A percentile compares a stretch with the other conserved stretches of the same genome.
These are phyloP conservation scores for Spencermartinsiella ligniputridi DNA, from an alignment of 1,139 yeast species.

Conservation along the genomic window DNA sequence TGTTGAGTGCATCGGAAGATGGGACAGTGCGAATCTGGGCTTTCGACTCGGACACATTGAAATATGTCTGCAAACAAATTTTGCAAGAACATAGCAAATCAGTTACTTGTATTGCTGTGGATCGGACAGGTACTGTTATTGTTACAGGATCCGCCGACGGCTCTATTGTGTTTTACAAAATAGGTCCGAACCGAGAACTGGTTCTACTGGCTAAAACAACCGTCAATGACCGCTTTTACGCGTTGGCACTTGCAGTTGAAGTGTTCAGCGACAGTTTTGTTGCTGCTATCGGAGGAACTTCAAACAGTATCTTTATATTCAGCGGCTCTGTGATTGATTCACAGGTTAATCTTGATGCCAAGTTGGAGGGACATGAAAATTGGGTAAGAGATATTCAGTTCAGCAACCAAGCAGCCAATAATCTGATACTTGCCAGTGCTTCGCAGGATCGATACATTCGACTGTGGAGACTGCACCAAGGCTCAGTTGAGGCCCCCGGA, in stretches of 20 bases:
- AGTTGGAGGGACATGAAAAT: constrained; percentile 83
- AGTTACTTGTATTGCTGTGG: constrained; percentile 45
- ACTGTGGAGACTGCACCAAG: constrained; percentile 68
- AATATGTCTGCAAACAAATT: constrained; percentile 30
- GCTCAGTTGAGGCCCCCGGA: constrained; percentile 35
- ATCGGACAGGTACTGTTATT: constrained; percentile 36
- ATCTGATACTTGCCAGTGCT: constrained; percentile 70
- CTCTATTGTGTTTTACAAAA: constrained; percentile 46
- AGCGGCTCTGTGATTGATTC: constrained; percentile 23
- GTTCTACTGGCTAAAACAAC: constrained; percentile 15
- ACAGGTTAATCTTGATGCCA: constrained; percentile 43
- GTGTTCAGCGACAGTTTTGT: constrained; percentile 39
- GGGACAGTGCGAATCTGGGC: constrained; percentile 57
- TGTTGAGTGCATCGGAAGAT: constrained; percentile 61
- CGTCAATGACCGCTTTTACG: constrained; percentile 48
- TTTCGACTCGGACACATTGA: constrained; percentile 8
- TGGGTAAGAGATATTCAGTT: constrained; percentile 79
- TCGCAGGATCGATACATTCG: constrained; percentile 88
- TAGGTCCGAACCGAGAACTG: constrained; percentile 7
- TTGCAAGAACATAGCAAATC: constrained; percentile 42
- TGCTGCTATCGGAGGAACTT: constrained; percentile 78
- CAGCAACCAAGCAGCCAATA: constrained; percentile 40
- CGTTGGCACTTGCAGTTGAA: constrained; percentile 50
- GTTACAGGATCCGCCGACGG: constrained; percentile 69
- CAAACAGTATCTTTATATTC: constrained; percentile 51